Percentiles rank a stretch among this genome's conserved stretches.
These are phyloP conservation scores for Arabidopsis suecica DNA, from an alignment of 345 rosid genomes.

Conservation along the genomic window DNA sequence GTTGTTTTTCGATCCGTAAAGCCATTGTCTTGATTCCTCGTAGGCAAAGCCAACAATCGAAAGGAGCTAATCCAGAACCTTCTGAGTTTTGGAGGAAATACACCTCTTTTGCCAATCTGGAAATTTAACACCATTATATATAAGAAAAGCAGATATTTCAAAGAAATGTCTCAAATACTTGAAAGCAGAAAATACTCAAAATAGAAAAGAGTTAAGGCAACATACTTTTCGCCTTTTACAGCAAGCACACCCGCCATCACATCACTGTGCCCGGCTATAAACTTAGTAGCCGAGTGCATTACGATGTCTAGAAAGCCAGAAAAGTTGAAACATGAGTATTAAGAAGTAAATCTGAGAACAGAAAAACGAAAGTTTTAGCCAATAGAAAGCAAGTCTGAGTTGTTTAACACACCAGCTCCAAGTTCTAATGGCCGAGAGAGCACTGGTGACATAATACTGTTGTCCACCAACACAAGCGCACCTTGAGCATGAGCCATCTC, in stretches of 20 bases:
- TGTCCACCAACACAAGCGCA: conserved; percentile 88
- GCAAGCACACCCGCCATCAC: conserved; percentile 97
- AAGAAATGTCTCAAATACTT: not conserved
- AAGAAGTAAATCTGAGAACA: conserved; percentile 18
- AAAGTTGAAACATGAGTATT: conserved; percentile 19
- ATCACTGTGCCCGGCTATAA: conserved; percentile 94
- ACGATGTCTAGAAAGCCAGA: conserved; percentile 71
- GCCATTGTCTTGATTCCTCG: conserved; percentile 95
- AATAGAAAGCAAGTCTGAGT: not conserved
- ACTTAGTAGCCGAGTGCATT: conserved; percentile 97
- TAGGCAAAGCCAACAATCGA: conserved; percentile 96
- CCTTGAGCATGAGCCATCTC: conserved; percentile 82
- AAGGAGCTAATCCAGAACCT: conserved; percentile 96
- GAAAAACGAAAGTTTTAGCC: not conserved
- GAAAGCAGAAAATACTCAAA: not conserved
- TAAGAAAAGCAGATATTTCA: not conserved
- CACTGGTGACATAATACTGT: conserved; percentile 95
- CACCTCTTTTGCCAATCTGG: conserved; percentile 79
- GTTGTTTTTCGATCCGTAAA: conserved; percentile 91
- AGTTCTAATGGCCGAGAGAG: conserved; percentile 85
- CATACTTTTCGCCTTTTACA: conserved; percentile 90
- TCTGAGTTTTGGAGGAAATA: conserved; percentile 95
- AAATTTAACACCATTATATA: not conserved
- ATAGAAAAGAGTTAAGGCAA: conserved; percentile 8
- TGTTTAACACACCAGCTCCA: conserved; percentile 74